Evolutionary conservation across 1,139 yeast species (phyloP), one percentile per base, ranked within the genome.

Genomic region (Taphrina confusa): DNA sequence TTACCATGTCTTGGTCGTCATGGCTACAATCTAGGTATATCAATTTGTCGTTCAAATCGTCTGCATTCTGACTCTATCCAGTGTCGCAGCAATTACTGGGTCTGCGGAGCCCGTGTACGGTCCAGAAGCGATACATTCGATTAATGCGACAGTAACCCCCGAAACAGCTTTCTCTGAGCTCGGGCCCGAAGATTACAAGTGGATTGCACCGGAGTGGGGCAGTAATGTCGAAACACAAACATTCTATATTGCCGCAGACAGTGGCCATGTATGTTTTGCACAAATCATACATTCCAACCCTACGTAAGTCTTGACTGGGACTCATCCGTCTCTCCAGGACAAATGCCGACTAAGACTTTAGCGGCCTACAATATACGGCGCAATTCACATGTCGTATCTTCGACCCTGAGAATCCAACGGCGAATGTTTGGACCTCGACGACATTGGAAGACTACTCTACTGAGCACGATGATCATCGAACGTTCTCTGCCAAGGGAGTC

Each of bases 21-120:
- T 54, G 58, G 58, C 36, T 54, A 14, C 58, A 54, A n/a, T 54
- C 58, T 23, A 51, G 58, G 58, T 54, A 54, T 9, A 42, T 6
- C 11, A 6, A 5, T 37, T 8, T 2, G 20, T 2, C 16, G 33
- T n/a, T 5, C 47, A 8, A 25, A 23, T 9, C 11, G 14, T 25
- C 25, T 25, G 16, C 40, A 11, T 9, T 8, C 46, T 9, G 16
- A 25, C 16, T 39, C 14, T 16, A n/a, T 39, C 16, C 65, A 71
- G 95, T 61, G 81, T 92, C 51, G 89, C 97, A 20, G 92, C 95
- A 4, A 92, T 90, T 49, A 94, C 97, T 5, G 98, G 98, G 57
- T 82, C 95, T 16, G 96, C 96, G 1, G 98, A 92, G 74, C 98
- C 98, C 27, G 95, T 87, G 71, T 92, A 92, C 70, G 98, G 98